Base-by-base conservation (phyloP, 2,329 filamentous ascomycete genomes). In the Hypoxylon sp. region DNA sequence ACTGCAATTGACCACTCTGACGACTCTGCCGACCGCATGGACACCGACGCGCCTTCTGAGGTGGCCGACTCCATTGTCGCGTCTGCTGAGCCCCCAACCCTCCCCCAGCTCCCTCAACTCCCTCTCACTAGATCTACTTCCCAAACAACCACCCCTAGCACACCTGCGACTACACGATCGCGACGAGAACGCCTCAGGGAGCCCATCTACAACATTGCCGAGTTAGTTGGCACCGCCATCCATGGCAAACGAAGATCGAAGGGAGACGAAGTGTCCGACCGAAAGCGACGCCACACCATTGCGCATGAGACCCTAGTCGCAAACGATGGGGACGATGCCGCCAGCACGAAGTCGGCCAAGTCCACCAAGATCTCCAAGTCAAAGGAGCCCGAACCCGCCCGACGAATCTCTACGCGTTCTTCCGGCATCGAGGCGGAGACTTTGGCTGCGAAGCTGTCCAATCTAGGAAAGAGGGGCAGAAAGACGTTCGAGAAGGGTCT, bases 141-240 rank as follows among this genome's bases (percentile, higher is more conserved):
- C 51, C 70, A 77, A 58, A 62, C 69, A 25, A 33, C 71, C 53
- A 31, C 71, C 53, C 33, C 69, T 20, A 73, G 68, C 58, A 70
- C 79, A 48, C 75, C 79, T 7, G 72, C 80, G n/a, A 72, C 78
- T 56, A 75, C 77, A 61, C 86, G 89, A 63, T 84, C 86, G 68
- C 85, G 85, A 73, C 87, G 90, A 74, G 81, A 84, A 40, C 85
- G 87, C 69, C 75, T 81, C n/a, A 85, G 84, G 59, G 82, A 88
- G 17, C 85, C 87, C 11, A 86, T 90, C 14, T 93, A 93, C 81
- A 93, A 93, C 74, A 81, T 91, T 14, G 84, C 88, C 70, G 85
- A 87, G 73, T 82, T 92, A 57, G 86, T 85, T 64, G 89, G 90
- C 72, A 91, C 88, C 53, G 85, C 86, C 30, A 83, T 86, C 48